Percentiles rank a stretch among this genome's conserved stretches.
phyloP scores from a whole-genome alignment of 2,329 filamentous ascomycete species.

The Rhytidhysteron rufulum region DNA sequence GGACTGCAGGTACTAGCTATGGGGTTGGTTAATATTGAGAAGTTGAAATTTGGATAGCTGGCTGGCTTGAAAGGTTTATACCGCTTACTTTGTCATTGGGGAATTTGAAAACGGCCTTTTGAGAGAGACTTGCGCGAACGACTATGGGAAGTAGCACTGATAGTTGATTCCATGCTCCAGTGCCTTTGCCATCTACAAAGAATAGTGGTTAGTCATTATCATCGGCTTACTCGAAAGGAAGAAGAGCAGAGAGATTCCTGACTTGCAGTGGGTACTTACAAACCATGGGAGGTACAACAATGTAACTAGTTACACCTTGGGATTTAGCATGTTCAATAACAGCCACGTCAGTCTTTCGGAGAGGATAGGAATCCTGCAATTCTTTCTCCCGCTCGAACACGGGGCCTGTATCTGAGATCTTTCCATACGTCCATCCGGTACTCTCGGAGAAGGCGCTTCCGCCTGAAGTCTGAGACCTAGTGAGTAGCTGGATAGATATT shows the following conservation, averaged over 20 bases:
- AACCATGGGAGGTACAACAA: conserved; percentile 6
- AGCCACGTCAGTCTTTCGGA: conserved; percentile 8
- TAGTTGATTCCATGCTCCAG: conserved; percentile 11
- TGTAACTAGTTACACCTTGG: conserved; percentile 11
- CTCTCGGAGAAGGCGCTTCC: conserved; percentile 5
- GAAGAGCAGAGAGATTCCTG: too few relatives aligned
- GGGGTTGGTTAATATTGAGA: too few relatives aligned
- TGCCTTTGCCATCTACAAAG: conserved; percentile 9
- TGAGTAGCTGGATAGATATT: background rate
- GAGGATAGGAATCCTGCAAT: conserved; percentile 5
- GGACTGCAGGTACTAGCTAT: conserved; percentile 6
- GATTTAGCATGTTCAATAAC: conserved; percentile 8
- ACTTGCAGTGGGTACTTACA: conserved; percentile 8
- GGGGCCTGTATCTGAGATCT: conserved; percentile 9
- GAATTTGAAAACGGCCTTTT: conserved; percentile 31
- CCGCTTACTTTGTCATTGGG: conserved; percentile 29
- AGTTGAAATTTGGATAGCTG: too few relatives aligned
- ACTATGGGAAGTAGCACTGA: conserved; percentile 8
- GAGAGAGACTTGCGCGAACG: conserved; percentile 22
- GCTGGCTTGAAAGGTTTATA: conserved; percentile 4
- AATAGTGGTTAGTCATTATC: too few relatives aligned
- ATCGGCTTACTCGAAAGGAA: too few relatives aligned
- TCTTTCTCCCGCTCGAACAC: conserved; percentile 10
- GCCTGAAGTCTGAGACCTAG: conserved; percentile 2
- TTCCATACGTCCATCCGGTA: conserved; percentile 9